A percentile compares a stretch with the other conserved stretches of the same genome.
phyloP scores from a whole-genome alignment of 2,329 filamentous ascomycete genomes.

The Trichoderma oligosporum region DNA sequence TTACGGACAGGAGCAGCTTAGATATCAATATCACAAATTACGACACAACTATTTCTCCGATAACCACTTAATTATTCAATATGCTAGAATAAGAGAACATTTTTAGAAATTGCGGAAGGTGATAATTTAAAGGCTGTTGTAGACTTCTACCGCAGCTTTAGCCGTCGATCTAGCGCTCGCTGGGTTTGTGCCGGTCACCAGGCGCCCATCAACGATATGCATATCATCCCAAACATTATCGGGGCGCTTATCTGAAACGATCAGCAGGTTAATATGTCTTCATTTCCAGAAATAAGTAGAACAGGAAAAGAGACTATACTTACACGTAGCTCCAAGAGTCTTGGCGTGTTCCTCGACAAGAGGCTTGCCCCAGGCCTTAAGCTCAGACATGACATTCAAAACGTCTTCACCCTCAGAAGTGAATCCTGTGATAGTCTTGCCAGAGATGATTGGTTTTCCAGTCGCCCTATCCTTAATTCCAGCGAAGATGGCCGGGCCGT shows the following conservation, averaged over 20 bases:
- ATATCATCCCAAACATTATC: not conserved
- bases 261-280: no score
- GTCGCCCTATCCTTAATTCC: not conserved
- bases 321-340: not conserved
- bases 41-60: no score
- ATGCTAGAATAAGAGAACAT: no score
- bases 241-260: not conserved
- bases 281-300: no score
- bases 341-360: not conserved
- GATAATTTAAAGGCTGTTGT: not conserved
- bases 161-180: not conserved
- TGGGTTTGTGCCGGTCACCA: not conserved
- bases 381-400: not conserved
- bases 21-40: no score
- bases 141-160: not conserved
- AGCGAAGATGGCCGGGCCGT: not conserved
- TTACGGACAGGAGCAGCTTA: no score
- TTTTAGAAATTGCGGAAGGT: no score
- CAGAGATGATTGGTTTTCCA: not conserved
- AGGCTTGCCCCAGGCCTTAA: not conserved
- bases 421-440: not conserved
- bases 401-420: not conserved
- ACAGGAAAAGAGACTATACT: not conserved
- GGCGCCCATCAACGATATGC: not conserved
- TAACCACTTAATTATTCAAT: no score